Evolutionary conservation across 495 filamentous ascomycete genomes (phyloP), one percentile per base, ranked within the genome.

Genomic region (Lasiosphaeria miniovina): DNA sequence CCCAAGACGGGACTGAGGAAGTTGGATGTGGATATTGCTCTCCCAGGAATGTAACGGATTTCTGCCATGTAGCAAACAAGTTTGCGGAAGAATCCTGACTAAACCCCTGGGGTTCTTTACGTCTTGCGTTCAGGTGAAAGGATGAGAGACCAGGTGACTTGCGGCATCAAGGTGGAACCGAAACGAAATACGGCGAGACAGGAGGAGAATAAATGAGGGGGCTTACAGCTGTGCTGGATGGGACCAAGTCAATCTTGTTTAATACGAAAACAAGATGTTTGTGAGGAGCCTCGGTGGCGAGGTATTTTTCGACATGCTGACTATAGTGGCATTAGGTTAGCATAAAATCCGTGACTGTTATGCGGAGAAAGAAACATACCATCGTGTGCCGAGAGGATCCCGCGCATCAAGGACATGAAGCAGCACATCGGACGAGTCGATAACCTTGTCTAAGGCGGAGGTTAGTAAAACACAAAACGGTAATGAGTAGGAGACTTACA

Each of bases 21-120:
- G 40, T 54, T 71, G 88, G 87, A 84, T 74, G 80, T 71, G 80
- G 83, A 79, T 63, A 65, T 83, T 77, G 71, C 86, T 98, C 82
- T 98, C 87, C 93, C 95, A 97, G 89, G 83, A 89, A 86, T 88
- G 90, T 98, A 98, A 98, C 94, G 93, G 93, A 89, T 83, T 61
- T 61, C 82, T 83, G 85, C 88, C 90, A 95, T 83, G 68, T 84
- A 63, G 71, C 69, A 73, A 75, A 75, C 62, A 70, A 70, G 36
- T 17, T 15, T 75, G 72, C 70, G 71, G 83, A 89, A 85, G 82
- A 82, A 86, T 85, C 94, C 93, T 98, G 94, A 98, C 94, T 89
- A 89, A 91, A 92, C 82, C 79, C 89, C 96, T 77, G 74, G 75
- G 72, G 68, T 61, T 17, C 61, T 56, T 38, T 24, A 24, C 24